phyloP scores from a whole-genome alignment of 108 stramenopile genomes.

The Conticribra guillardii region DNA sequence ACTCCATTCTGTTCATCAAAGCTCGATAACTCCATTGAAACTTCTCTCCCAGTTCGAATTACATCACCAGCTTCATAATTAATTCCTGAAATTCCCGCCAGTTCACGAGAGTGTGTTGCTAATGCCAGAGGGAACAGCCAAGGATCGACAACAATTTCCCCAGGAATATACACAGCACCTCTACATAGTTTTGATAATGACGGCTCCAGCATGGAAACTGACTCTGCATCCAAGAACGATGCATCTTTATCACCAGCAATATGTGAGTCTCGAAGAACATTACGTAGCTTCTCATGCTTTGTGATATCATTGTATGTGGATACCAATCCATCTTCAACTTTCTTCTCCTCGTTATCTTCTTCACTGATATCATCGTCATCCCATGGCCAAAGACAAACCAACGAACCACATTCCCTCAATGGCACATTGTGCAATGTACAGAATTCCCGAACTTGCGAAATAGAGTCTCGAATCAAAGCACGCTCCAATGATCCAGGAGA shows the following conservation, averaged over 20 bases:
- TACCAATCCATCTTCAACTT: conserved; percentile 5
- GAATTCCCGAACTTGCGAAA: conserved; percentile 59
- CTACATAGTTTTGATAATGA: conserved; percentile 43
- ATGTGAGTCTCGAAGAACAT: conserved; percentile 64
- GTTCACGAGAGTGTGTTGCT: conserved; percentile 68
- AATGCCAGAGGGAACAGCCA: conserved; percentile 80
- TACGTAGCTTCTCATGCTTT: conserved; percentile 7
- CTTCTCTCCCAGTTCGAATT: conserved; percentile 26
- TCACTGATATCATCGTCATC: conserved; percentile 44
- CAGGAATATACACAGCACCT: conserved; percentile 78
- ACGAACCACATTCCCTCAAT: conserved; percentile 62
- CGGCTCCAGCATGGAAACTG: conserved; percentile 59
- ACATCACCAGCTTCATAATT: conserved; percentile 3
- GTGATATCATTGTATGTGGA: conserved; percentile 5
- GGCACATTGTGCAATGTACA: conserved; percentile 64
- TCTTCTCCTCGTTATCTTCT: conserved; percentile 27
- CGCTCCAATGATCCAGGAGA: conserved; percentile 72
- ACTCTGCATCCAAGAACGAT: conserved; percentile 29
- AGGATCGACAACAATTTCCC: conserved; percentile 87
- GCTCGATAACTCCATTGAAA: conserved; percentile 37
- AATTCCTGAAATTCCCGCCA: conserved; percentile 50
- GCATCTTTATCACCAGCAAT: conserved; percentile 81
- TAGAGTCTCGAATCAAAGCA: conserved; percentile 74
- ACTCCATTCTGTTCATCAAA: conserved; percentile 38
- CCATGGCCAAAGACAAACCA: conserved; percentile 79